These are phyloP conservation scores for Nymphaea thermarum DNA, from an alignment of 164 flowering plant genomes.

Conservation along the genomic window DNA sequence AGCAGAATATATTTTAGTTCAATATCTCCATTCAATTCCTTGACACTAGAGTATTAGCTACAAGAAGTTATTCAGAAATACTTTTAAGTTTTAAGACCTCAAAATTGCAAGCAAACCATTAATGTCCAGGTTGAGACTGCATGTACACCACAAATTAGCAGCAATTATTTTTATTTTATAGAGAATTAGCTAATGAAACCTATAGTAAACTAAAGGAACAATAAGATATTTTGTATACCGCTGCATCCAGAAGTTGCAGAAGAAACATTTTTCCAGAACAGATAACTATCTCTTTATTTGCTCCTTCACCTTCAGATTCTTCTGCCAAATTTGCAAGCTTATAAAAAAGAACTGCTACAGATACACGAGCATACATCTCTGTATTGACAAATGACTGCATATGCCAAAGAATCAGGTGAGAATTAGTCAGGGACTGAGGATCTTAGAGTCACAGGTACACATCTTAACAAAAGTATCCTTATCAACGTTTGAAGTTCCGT, in stretches of 20 bases:
- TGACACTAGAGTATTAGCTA: too few species aligned
- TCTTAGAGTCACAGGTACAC: too few species aligned
- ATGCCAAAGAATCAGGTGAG: background rate
- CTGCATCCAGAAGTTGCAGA: constrained; percentile 77
- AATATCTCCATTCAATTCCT: too few species aligned
- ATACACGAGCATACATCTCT: constrained; percentile 88
- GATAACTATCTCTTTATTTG: constrained; percentile 31
- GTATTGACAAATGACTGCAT: constrained; percentile 79
- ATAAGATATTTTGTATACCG: constrained; percentile 30
- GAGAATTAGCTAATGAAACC: background rate
- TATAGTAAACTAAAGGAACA: background rate
- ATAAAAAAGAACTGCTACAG: constrained; percentile 72
- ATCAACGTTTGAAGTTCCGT: too few species aligned
- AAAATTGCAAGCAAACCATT: too few species aligned
- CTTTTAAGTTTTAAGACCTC: too few species aligned
- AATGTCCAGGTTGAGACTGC: too few species aligned
- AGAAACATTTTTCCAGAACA: constrained; percentile 79
- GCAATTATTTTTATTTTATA: too few species aligned
- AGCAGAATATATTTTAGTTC: too few species aligned
- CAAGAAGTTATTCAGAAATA: too few species aligned
- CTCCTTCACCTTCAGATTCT: constrained; percentile 18
- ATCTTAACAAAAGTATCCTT: too few species aligned
- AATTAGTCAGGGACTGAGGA: background rate
- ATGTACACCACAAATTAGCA: too few species aligned
- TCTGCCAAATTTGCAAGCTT: constrained; percentile 57